Conservation (phyloP, 768 basidiomycete species). For the Rhodosporidiobolus odoratus region DNA sequence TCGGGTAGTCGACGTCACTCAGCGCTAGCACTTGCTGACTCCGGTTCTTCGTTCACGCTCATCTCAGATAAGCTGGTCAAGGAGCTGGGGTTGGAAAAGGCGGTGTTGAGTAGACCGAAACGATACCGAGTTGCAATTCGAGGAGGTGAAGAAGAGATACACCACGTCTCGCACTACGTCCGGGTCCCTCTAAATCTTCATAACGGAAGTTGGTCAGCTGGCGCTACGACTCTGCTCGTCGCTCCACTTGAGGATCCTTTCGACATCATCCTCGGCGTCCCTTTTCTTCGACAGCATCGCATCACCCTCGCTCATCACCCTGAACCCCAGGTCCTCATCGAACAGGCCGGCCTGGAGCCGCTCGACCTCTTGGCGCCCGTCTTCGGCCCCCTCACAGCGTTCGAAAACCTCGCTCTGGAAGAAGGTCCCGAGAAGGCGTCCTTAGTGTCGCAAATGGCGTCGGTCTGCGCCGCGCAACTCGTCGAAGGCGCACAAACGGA, state of each 20-base stretch:
- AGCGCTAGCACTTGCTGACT: constrained; percentile 7
- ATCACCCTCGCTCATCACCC: neutral
- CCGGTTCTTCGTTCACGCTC: constrained; percentile 6
- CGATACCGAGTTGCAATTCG: neutral
- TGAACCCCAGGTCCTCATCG: neutral
- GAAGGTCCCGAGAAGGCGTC: neutral
- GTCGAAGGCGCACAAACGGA: neutral
- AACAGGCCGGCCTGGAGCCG: neutral
- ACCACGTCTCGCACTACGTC: constrained; percentile 1
- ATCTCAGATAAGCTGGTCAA: neutral
- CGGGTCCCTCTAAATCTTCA: neutral
- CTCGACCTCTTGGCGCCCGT: neutral
- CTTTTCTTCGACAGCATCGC: constrained; percentile 4
- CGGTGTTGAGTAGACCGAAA: neutral
- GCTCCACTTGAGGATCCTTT: constrained; percentile 5
- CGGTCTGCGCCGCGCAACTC: neutral
- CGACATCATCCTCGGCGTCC: constrained; percentile 13
- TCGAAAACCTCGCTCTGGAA: neutral
- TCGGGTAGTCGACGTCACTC: constrained; percentile 1
- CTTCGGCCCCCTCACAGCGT: neutral
- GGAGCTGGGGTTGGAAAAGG: neutral
- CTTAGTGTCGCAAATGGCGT: neutral
- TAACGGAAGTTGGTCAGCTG: constrained; percentile 1
- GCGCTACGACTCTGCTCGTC: neutral
- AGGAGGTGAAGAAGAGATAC: neutral